A percentile compares a stretch with the other conserved stretches of the same genome.
These are phyloP conservation scores for Sanghuangporus weigelae DNA, from an alignment of 1,284 basidiomycete genomes.

Conservation along the genomic window DNA sequence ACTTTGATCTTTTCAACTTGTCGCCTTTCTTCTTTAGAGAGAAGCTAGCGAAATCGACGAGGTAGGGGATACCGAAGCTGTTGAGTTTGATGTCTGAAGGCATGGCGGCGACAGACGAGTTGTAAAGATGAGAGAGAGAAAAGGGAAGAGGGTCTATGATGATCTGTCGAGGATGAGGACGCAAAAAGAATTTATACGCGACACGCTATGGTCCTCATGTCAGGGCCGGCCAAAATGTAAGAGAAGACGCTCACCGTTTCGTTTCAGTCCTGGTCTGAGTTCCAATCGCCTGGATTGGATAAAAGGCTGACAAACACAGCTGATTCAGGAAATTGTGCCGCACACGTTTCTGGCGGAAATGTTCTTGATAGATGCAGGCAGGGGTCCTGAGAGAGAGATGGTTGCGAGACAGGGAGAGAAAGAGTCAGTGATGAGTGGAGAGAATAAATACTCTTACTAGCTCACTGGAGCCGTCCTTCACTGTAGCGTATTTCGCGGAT, in stretches of 20 bases:
- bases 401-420: neutral
- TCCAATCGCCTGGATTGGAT: neutral
- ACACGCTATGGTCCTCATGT: neutral
- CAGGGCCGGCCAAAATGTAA: neutral
- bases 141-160: neutral
- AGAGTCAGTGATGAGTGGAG: neutral
- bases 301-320: neutral
- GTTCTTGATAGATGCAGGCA: neutral
- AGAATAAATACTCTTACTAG: neutral
- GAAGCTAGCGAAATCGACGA: slow-evolving; percentile 40
- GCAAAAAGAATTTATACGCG: neutral
- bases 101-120: slow-evolving; percentile 6
- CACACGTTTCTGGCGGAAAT: neutral
- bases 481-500: neutral
- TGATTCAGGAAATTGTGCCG: neutral
- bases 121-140: neutral
- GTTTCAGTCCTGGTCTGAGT: neutral
- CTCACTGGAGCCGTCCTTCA: neutral
- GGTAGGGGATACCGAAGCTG: slow-evolving; percentile 21
- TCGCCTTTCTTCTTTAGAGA: slow-evolving; percentile 28
- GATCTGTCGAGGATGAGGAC: neutral
- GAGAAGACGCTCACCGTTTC: neutral
- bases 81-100: slow-evolving; percentile 20
- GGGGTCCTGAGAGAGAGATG: neutral
- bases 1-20: slow-evolving; percentile 7